Conservation (phyloP, 1,139 yeast genomes). For the Yamadazyma kanchanaburiensis region DNA sequence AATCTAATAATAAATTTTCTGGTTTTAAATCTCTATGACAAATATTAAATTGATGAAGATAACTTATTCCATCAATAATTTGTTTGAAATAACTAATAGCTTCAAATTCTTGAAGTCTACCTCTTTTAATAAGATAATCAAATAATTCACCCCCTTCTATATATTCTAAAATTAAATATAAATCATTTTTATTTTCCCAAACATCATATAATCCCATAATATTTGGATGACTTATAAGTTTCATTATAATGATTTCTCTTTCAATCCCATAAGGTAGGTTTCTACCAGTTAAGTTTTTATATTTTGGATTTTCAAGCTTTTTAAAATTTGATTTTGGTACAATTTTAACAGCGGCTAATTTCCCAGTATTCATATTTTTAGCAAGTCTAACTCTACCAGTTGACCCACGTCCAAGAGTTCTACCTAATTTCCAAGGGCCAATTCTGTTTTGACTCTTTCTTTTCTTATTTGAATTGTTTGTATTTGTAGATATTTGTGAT, state of each 20-base stretch:
- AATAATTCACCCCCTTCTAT: slow-evolving; percentile 97
- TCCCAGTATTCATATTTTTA: slow-evolving; percentile 77
- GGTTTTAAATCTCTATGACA: slow-evolving; percentile 96
- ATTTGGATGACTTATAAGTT: slow-evolving; percentile 86
- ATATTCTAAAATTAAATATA: slow-evolving; percentile 87
- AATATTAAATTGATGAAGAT: slow-evolving; percentile 91
- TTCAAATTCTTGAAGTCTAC: slow-evolving; percentile 83
- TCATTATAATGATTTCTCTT: slow-evolving; percentile 91
- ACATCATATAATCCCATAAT: slow-evolving; percentile 96
- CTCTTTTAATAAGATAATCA: slow-evolving; percentile 84
- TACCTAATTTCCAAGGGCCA: slow-evolving; percentile 97
- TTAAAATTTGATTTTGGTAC: slow-evolving; percentile 76
- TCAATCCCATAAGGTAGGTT: slow-evolving; percentile 90
- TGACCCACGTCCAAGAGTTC: slow-evolving; percentile 92
- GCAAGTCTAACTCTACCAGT: slow-evolving; percentile 94
- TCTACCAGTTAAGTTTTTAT: slow-evolving; percentile 31
- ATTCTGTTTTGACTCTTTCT: slow-evolving; percentile 66
- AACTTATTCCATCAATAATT: slow-evolving; percentile 85
- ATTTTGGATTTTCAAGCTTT: slow-evolving; percentile 54
- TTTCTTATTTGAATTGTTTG: slow-evolving; percentile 45
- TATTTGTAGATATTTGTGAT: slow-evolving; percentile 60
- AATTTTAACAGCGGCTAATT: slow-evolving; percentile 94
- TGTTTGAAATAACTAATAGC: slow-evolving; percentile 91
- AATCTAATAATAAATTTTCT: slow-evolving; percentile 84
- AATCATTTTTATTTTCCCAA: slow-evolving; percentile 95